Percentiles rank a stretch among this genome's conserved stretches.
Evolutionary conservation across 2,329 filamentous ascomycete species (phyloP).

Genomic region (Cladophialophora immunda): DNA sequence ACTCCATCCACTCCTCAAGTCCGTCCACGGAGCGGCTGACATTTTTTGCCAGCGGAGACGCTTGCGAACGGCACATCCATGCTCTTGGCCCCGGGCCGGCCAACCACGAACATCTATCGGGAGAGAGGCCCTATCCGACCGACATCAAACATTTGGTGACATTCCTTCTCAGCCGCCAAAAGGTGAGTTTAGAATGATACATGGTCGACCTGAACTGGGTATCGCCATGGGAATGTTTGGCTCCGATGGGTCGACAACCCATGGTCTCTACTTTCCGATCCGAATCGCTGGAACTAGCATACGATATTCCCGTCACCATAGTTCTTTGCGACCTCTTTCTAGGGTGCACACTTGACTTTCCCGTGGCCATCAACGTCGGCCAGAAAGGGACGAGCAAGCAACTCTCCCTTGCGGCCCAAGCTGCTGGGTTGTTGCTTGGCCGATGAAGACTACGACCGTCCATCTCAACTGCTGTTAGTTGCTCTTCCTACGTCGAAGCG

Average conservation of each 20-base stretch:
- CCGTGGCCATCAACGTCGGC: not conserved
- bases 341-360: not conserved
- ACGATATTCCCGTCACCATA: not conserved
- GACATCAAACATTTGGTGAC: not conserved
- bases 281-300: not conserved
- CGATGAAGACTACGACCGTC: not conserved
- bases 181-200: not conserved
- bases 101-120: constrained; percentile 1
- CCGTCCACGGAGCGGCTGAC: constrained; percentile 21
- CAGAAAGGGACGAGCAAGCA: not conserved
- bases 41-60: constrained; percentile 1
- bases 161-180: not conserved
- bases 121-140: not conserved
- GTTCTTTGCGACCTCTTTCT: not conserved
- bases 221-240: not conserved
- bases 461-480: not conserved
- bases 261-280: not conserved
- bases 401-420: not conserved
- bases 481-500: not conserved
- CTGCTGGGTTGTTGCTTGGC: not conserved
- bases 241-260: not conserved
- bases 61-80: constrained; percentile 16
- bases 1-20: constrained; percentile 17
- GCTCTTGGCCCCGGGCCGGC: constrained; percentile 8
- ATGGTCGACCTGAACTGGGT: not conserved